Base-by-base conservation (phyloP, 1,139 yeast genomes). In the Lizanozyma gosingica region DNA sequence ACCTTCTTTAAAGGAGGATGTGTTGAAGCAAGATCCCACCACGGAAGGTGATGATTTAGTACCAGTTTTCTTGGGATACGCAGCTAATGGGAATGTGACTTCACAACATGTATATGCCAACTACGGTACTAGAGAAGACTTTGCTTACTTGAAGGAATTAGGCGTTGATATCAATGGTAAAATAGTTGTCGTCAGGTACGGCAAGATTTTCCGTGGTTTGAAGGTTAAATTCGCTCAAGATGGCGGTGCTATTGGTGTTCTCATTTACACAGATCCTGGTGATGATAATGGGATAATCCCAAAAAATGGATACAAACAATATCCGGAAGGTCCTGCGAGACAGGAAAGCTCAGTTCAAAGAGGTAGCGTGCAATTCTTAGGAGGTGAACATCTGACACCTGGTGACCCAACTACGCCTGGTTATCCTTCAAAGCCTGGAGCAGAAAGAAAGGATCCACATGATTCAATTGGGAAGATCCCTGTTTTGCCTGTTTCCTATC, bases 321-420 rank as follows among this genome's bases (percentile, higher is more conserved):
- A 81, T 48, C 88, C 88, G 1, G 54, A 73, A 1, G 88, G 88
- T 1, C 80, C 80, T 1, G 85, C 86, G 1, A 67, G 87, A 46
- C 74, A 80, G 49, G 86, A 85, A 16, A 71, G 80, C 14, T 60
- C 80, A 27, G 83, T 84, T 34, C 92, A 85, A 64, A 72, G 96
- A 54, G 95, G 95, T 1, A 80, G 90, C 43, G 92, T 82, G 3
- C 85, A 80, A 58, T 87, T 81, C 54, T 65, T 87, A 41, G 83
- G 94, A 2, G 74, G 73, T 37, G 64, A 70, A 3, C 71, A 69
- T 9, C 55, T 67, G 14, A 58, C 71, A 36, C 95, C 95, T 1
- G 96, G 96, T 39, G 96, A 88, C 55, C 96, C 96, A 35, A 79
- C 94, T 2, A 83, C 94, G 3, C 94, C 94, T 16, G 92, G 92